These are phyloP conservation scores for Capsicum chinense DNA, from an alignment of 257 asterid genomes.

Conservation along the genomic window DNA sequence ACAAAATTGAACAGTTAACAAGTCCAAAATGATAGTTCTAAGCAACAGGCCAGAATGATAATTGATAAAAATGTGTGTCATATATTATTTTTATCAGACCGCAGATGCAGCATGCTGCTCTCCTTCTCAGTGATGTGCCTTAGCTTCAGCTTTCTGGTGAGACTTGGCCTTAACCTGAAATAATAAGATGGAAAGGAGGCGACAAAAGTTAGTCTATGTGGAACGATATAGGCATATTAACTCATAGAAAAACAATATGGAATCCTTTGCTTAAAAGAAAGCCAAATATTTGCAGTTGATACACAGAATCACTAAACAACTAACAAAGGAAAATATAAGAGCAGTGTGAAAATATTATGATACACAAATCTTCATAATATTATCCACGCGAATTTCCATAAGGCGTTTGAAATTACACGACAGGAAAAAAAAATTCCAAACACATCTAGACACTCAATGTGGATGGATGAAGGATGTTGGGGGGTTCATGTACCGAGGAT, in stretches of 20 bases:
- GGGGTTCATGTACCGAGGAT: neutral
- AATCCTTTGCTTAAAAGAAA: neutral
- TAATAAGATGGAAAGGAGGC: slow-evolving; percentile 16
- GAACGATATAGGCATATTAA: neutral
- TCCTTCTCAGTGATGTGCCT: slow-evolving; percentile 61
- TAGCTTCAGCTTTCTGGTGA: slow-evolving; percentile 71
- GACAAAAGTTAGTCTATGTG: neutral
- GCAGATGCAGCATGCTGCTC: slow-evolving; percentile 32
- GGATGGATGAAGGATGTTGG: neutral
- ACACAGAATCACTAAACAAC: neutral
- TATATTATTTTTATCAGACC: slow-evolving; percentile 48
- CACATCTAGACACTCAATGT: neutral
- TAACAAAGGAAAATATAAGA: neutral
- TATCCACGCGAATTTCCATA: neutral
- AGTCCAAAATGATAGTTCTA: slow-evolving; percentile 45
- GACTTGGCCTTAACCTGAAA: slow-evolving; percentile 67
- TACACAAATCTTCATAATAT: neutral
- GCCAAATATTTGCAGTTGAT: neutral
- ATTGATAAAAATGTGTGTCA: slow-evolving; percentile 31
- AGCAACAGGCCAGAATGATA: slow-evolving; percentile 43
- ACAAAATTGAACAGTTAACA: slow-evolving; percentile 36
- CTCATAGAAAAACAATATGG: neutral
- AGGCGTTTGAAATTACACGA: neutral
- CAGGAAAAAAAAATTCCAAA: neutral
- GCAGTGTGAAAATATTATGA: neutral